Evolutionary conservation across 139 green algal genomes (phyloP).

Genomic region (Desmodesmus armatus): DNA sequence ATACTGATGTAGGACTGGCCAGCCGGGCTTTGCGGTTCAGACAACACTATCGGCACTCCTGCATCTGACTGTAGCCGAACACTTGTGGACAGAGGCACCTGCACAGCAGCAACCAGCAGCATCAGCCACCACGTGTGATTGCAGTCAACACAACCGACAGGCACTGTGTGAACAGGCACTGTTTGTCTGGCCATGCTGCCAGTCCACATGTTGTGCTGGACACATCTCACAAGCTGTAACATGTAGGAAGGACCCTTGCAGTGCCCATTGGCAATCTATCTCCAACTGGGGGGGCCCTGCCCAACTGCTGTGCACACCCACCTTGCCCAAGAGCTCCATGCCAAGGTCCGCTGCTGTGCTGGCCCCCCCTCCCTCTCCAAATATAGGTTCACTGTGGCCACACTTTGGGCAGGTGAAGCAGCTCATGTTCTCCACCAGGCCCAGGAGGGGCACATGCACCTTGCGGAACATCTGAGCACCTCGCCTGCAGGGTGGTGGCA

Average conservation of each 20-base stretch:
- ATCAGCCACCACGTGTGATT: slow-evolving; percentile 1
- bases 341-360: slow-evolving; percentile 71
- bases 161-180: not conserved
- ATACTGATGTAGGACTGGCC: slow-evolving; percentile 61
- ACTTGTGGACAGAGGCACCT: slow-evolving; percentile 76
- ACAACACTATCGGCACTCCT: slow-evolving; percentile 74
- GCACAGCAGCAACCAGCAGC: slow-evolving; percentile 30
- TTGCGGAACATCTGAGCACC: slow-evolving; percentile 89
- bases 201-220: not conserved
- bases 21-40: slow-evolving; percentile 50
- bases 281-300: no score
- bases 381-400: slow-evolving; percentile 82
- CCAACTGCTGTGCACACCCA: slow-evolving; percentile 41
- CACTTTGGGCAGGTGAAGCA: slow-evolving; percentile 80
- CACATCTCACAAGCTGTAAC: not conserved
- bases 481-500: slow-evolving; percentile 49
- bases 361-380: slow-evolving; percentile 84
- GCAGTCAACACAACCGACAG: no score
- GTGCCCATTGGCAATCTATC: not conserved
- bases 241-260: not conserved
- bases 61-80: slow-evolving; percentile 70
- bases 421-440: slow-evolving; percentile 94
- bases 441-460: slow-evolving; percentile 84
- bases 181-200: not conserved
- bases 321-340: slow-evolving; percentile 86